phyloP scores from a whole-genome alignment of 176 grass and related monocot genomes.

The Oryza officinalis region DNA sequence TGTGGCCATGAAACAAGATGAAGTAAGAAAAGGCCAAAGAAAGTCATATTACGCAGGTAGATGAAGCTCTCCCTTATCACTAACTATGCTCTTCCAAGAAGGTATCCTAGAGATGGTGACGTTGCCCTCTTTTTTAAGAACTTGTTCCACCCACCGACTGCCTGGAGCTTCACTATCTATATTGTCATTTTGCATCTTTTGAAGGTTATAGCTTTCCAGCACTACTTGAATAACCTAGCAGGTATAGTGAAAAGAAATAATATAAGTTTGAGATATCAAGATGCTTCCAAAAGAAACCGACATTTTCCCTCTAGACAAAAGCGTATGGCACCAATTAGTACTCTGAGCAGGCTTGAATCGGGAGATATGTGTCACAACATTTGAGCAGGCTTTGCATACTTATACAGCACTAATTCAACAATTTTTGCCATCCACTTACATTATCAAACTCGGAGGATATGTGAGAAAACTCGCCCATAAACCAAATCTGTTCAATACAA shows the following conservation, averaged over 20 bases:
- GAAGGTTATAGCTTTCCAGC: conserved; percentile 69
- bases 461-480: conserved; percentile 93
- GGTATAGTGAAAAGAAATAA: not conserved
- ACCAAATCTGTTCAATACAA: conserved; percentile 69
- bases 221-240: conserved; percentile 77
- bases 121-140: conserved; percentile 53
- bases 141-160: conserved; percentile 41
- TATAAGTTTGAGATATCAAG: conserved; percentile 13
- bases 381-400: not conserved
- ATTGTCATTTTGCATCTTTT: conserved; percentile 42
- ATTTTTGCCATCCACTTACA: conserved; percentile 45
- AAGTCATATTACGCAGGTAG: conserved; percentile 61
- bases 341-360: too few species aligned
- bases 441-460: conserved; percentile 84
- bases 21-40: conserved; percentile 10
- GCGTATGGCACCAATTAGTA: conserved; percentile 13
- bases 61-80: conserved; percentile 60
- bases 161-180: not conserved
- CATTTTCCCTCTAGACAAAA: conserved; percentile 1
- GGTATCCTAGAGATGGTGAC: conserved; percentile 44
- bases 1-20: not conserved
- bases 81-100: conserved; percentile 75
- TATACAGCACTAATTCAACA: conserved; percentile 21
- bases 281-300: conserved; percentile 14
- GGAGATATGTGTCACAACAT: not conserved